Percentiles rank a stretch among this genome's conserved stretches.
Evolutionary conservation across 2,329 filamentous ascomycete genomes (phyloP).

Genomic region (Ceratocystis harringtonii): DNA sequence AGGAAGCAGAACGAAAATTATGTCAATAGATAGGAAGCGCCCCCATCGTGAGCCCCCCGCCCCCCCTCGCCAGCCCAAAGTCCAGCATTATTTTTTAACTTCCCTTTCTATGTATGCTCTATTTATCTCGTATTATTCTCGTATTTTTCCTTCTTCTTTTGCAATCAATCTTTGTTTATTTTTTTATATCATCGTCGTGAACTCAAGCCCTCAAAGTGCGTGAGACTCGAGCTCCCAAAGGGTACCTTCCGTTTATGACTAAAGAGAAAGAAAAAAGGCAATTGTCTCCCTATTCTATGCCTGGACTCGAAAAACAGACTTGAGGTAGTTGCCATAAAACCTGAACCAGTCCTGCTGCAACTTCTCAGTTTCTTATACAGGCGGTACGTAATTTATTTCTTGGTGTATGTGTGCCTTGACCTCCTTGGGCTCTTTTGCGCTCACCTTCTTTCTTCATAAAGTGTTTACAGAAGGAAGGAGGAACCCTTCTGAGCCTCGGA

Average conservation of each 20-base stretch:
- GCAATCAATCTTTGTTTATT: not conserved
- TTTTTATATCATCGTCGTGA: not conserved
- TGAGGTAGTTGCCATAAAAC: no score
- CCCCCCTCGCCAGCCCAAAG: not conserved
- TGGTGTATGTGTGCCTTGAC: not conserved
- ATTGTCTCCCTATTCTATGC: not conserved
- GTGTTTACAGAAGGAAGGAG: not conserved
- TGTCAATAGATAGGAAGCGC: not conserved
- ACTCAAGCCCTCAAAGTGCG: not conserved
- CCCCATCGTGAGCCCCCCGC: not conserved
- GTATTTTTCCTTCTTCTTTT: not conserved
- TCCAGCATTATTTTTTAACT: not conserved
- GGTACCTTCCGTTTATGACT: no score
- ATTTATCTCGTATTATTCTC: not conserved
- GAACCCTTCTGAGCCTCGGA: not conserved
- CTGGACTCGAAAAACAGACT: no score
- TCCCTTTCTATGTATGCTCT: not conserved
- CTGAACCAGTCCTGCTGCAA: no score
- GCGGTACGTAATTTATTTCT: not conserved
- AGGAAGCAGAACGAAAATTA: not conserved
- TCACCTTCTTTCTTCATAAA: not conserved
- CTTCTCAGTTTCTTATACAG: not conserved
- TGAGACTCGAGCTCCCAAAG: no score
- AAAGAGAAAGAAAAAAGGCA: not conserved
- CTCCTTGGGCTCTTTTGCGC: not conserved